These are phyloP conservation scores for Ceratobasidium papillatum DNA, from an alignment of 1,284 basidiomycete genomes.

Conservation along the genomic window DNA sequence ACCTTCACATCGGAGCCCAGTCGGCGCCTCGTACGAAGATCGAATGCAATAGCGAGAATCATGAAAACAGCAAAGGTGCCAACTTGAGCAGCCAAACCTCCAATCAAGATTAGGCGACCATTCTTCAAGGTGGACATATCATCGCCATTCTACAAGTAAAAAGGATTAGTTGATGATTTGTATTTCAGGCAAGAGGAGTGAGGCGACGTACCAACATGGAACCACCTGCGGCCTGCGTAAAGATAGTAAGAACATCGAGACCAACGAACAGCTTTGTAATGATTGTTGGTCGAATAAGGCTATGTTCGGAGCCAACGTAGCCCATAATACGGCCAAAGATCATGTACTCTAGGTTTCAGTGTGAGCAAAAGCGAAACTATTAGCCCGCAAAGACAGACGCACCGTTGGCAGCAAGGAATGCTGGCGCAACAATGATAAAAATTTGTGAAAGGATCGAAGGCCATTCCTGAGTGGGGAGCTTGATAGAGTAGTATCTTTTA, in stretches of 20 bases:
- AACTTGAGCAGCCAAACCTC: constrained; percentile 41
- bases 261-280: constrained; percentile 43
- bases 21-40: constrained; percentile 30
- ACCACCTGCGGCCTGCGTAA: constrained; percentile 40
- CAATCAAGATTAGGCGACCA: constrained; percentile 40
- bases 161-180: neutral
- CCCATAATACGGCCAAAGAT: constrained; percentile 42
- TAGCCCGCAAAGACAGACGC: neutral
- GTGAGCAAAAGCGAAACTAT: neutral
- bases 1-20: neutral
- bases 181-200: neutral
- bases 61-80: constrained; percentile 43
- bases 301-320: constrained; percentile 39
- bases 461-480: constrained; percentile 17
- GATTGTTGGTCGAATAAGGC: constrained; percentile 34
- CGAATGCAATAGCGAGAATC: constrained; percentile 40
- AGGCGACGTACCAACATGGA: constrained; percentile 27
- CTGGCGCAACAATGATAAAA: constrained; percentile 40
- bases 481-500: constrained; percentile 25
- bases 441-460: constrained; percentile 14
- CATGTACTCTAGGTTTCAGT: constrained; percentile 38
- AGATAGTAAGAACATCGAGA: constrained; percentile 30
- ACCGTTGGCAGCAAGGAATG: constrained; percentile 43
- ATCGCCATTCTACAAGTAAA: constrained; percentile 1
- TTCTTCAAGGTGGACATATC: constrained; percentile 29